Percentiles rank a stretch among this genome's conserved stretches.
Conservation (phyloP, 2,329 filamentous ascomycete species). For the Aspergillus piperis region DNA sequence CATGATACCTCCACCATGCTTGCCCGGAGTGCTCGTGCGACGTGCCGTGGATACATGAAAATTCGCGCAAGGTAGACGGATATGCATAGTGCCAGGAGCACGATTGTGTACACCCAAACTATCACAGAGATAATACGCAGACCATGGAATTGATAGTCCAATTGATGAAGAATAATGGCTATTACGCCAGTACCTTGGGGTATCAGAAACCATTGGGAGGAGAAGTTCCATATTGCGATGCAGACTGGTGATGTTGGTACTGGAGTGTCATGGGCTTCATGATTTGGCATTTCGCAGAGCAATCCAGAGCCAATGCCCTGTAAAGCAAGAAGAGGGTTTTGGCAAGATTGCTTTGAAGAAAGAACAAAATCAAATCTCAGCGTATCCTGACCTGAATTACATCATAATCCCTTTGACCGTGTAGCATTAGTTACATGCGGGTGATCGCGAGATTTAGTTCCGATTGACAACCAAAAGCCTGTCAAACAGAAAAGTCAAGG, state of each 20-base stretch:
- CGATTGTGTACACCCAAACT: slow-evolving; percentile 43
- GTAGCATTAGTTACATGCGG: too few relatives aligned
- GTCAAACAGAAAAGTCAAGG: too few relatives aligned
- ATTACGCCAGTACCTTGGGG: slow-evolving; percentile 43
- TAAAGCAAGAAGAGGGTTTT: too few relatives aligned
- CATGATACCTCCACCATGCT: slow-evolving; percentile 41
- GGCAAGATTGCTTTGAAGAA: too few relatives aligned
- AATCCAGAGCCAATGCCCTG: neutral
- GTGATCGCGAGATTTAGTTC: too few relatives aligned
- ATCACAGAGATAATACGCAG: slow-evolving; percentile 40
- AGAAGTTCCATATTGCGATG: slow-evolving; percentile 36
- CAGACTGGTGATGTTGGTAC: slow-evolving; percentile 6
- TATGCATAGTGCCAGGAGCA: slow-evolving; percentile 32
- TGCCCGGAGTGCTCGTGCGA: slow-evolving; percentile 30
- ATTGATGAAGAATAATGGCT: slow-evolving; percentile 38
- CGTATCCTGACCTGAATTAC: too few relatives aligned
- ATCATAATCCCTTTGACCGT: too few relatives aligned
- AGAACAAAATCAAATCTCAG: too few relatives aligned
- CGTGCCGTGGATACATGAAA: slow-evolving; percentile 33
- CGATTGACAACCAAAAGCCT: too few relatives aligned
- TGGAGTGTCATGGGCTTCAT: neutral
- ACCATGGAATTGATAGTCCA: slow-evolving; percentile 46
- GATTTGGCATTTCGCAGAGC: neutral
- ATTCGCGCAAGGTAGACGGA: slow-evolving; percentile 37
- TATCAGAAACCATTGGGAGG: slow-evolving; percentile 42